A percentile compares a stretch with the other conserved stretches of the same genome.
Evolutionary conservation across 768 basidiomycete species (phyloP).

Genomic region (Pleurotus eryngii): DNA sequence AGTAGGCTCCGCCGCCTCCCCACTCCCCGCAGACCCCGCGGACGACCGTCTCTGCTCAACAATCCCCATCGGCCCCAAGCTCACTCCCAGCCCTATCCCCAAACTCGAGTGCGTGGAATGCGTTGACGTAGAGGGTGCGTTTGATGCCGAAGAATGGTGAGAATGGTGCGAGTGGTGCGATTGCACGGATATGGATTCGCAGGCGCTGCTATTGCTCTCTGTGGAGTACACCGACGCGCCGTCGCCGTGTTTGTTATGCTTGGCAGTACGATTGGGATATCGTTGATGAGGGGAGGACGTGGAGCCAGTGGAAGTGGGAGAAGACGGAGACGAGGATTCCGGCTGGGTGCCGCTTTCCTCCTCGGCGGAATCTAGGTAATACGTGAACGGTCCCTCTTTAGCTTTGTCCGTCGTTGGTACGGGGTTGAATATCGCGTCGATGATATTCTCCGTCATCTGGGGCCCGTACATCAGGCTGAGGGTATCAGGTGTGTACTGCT

Average conservation of each 20-base stretch:
- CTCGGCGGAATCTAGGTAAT: conserved; percentile 26
- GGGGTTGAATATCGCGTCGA: conserved; percentile 81
- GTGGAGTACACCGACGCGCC: conserved; percentile 8
- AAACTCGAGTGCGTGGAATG: conserved; percentile 13
- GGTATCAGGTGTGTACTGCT: conserved; percentile 31
- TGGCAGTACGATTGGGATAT: neutral
- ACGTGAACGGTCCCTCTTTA: conserved; percentile 40
- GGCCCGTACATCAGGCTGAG: conserved; percentile 56
- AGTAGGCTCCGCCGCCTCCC: neutral
- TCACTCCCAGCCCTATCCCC: conserved; percentile 23
- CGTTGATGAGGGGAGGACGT: neutral
- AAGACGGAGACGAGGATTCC: neutral
- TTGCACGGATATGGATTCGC: conserved; percentile 4
- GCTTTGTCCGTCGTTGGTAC: conserved; percentile 39
- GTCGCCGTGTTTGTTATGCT: neutral
- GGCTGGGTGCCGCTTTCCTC: neutral
- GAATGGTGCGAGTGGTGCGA: conserved; percentile 2
- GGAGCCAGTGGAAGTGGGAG: neutral
- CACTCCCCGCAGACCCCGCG: neutral
- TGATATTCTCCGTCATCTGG: conserved; percentile 66
- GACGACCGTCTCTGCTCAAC: neutral
- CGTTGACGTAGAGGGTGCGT: neutral
- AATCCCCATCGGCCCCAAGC: conserved; percentile 16
- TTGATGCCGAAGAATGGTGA: conserved; percentile 14
- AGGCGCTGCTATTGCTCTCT: conserved; percentile 3